Conservation (phyloP, 2,329 filamentous ascomycete species). For the Cytospora mali region DNA sequence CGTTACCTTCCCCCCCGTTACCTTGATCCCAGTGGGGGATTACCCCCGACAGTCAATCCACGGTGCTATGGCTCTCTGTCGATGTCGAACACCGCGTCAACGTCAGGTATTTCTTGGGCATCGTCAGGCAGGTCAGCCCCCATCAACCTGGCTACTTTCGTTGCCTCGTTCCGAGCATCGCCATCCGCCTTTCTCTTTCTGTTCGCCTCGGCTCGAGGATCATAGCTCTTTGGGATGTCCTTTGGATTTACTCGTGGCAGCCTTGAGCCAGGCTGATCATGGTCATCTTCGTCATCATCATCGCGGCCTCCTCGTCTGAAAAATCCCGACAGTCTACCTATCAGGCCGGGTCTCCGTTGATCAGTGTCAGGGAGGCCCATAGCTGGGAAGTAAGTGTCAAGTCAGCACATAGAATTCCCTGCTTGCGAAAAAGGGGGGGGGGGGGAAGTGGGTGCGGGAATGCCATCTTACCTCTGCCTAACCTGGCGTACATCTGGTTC, state of each 20-base stretch:
- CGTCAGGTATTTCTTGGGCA: neutral
- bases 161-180: neutral
- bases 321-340: neutral
- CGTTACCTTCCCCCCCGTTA: neutral
- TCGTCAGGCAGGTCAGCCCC: neutral
- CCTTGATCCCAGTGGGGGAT: neutral
- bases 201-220: neutral
- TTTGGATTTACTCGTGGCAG: conserved; percentile 17
- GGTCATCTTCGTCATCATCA: neutral
- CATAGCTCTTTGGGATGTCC: conserved; percentile 9
- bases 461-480: conserved; percentile 22
- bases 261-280: conserved; percentile 5
- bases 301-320: conserved; percentile 5
- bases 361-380: conserved; percentile 8
- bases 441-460: no score
- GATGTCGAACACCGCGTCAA: neutral
- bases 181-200: neutral
- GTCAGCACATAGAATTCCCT: neutral
- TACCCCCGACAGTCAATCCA: neutral
- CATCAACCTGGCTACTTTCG: neutral
- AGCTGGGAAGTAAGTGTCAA: conserved; percentile 3
- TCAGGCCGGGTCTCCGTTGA: neutral
- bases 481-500: conserved; percentile 28
- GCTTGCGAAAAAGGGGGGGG: neutral
- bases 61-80: neutral